phyloP scores from a whole-genome alignment of 2,329 filamentous ascomycete genomes.

The Thelonectria rubi region DNA sequence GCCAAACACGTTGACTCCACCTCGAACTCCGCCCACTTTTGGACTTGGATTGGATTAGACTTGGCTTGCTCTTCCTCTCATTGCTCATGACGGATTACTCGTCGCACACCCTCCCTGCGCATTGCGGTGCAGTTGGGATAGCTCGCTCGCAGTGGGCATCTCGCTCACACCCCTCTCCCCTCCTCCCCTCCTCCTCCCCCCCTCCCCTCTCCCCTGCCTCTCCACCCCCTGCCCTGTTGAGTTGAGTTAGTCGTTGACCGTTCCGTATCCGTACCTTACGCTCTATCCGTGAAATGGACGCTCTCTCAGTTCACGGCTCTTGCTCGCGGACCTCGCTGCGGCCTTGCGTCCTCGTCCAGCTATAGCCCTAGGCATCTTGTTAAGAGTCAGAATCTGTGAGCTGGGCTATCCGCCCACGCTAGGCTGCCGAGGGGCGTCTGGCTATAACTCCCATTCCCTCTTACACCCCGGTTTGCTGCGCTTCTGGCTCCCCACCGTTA shows the following conservation, averaged over 20 bases:
- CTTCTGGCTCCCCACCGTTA: slow-evolving; percentile 36
- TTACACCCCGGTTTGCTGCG: slow-evolving; percentile 37
- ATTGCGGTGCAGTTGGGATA: slow-evolving; percentile 3
- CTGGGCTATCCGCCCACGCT: slow-evolving; percentile 20
- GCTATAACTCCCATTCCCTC: not conserved
- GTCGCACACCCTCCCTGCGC: slow-evolving; percentile 22
- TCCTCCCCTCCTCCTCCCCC: slow-evolving; percentile 13
- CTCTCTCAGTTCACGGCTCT: slow-evolving; percentile 2
- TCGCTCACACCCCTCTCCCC: no score
- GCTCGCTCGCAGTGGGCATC: not conserved
- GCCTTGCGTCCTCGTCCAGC: slow-evolving; percentile 23
- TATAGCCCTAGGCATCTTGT: slow-evolving; percentile 39
- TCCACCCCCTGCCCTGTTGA: no score
- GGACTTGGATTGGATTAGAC: slow-evolving; percentile 8
- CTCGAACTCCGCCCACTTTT: slow-evolving; percentile 26
- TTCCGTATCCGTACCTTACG: slow-evolving; percentile 23
- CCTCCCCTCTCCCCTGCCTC: not conserved
- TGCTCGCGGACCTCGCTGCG: slow-evolving; percentile 2
- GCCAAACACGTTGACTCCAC: slow-evolving; percentile 39
- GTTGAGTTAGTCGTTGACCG: slow-evolving; percentile 18
- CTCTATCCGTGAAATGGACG: slow-evolving; percentile 10
- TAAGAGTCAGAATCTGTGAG: slow-evolving; percentile 27
- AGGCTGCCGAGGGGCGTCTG: slow-evolving; percentile 33
- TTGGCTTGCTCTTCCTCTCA: slow-evolving; percentile 9
- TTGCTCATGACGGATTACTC: slow-evolving; percentile 17